Base-by-base conservation (phyloP, 371 early-diverging fungal genomes). In the Mucor velutinosus region DNA sequence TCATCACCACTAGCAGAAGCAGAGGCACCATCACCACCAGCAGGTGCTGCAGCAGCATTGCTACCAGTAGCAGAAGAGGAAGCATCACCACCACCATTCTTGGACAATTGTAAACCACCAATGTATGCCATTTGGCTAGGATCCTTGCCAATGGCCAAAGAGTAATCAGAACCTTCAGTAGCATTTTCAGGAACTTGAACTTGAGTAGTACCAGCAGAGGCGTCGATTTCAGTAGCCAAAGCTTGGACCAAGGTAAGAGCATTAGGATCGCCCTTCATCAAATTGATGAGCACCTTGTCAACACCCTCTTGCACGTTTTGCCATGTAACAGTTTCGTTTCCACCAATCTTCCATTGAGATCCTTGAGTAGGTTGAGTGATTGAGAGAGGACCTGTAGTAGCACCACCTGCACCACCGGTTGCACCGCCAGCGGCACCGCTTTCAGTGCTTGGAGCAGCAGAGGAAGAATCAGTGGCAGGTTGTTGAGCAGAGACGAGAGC, bases 181-280 rank as follows among this genome's bases (percentile, higher is more conserved):
- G 75, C 67, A 53, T 76, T 75, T 27, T 61, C 30, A 53, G 85
- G 85, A 19, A 85, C 72, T 7, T 66, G 58, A 11, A 85, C 78
- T 29, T 69, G 58, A 21, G 79, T 71, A 21, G 70, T 45, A 23
- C 82, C 82, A 37, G 71, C 56, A 41, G 74, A 66, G 19, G 77
- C 70, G 72, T 80, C 73, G 14, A 77, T 70, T n/a, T 73, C 67
- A 12, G 72, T 60, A 15, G 78, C 75, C 29, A 75, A 71, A 35
- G 77, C 62, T 43, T 77, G 82, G 37, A 73, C 76, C n/a, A 73
- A 69, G 7, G 64, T 58, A n/a, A 79, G 76, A 30, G 80, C 77
- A 67, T 64, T 74, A 33, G 79, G 63, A 64, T 80, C 74, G 35
- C 83, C 81, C 23, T 73, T 70, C 79, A 85, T 81, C 29, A 83